These are phyloP conservation scores for Plasmodium coatneyi DNA, from an alignment of 169 alveolate genomes.

Conservation along the genomic window DNA sequence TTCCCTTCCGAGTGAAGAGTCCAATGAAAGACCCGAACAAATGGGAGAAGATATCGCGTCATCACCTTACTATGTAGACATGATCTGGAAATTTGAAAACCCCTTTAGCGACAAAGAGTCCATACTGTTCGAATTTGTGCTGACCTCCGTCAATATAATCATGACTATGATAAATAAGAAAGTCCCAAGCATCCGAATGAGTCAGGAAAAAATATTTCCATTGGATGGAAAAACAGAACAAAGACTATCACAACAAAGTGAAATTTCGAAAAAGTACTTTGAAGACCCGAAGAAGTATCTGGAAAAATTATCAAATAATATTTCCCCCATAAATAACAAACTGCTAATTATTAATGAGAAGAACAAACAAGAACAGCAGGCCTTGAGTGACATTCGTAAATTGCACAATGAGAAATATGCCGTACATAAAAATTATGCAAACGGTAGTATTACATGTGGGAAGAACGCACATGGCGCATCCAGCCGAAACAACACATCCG, in stretches of 20 bases:
- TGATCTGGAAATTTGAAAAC: constrained; percentile 64
- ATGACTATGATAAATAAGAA: constrained; percentile 40
- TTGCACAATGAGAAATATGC: constrained; percentile 55
- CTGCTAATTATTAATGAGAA: constrained; percentile 32
- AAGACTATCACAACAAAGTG: background rate
- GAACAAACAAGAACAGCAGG: constrained; percentile 44
- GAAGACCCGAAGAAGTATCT: constrained; percentile 26
- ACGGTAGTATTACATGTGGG: background rate
- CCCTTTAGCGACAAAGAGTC: constrained; percentile 31
- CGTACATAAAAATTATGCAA: constrained; percentile 27
- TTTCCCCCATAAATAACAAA: constrained; percentile 21
- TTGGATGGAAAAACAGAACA: constrained; percentile 6
- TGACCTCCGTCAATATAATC: constrained; percentile 55
- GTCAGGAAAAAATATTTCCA: background rate
- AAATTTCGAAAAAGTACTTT: background rate
- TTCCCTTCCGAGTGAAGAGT: background rate
- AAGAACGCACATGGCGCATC: background rate
- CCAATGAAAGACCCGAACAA: background rate
- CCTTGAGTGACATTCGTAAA: constrained; percentile 55
- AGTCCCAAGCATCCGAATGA: background rate
- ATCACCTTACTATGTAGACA: background rate
- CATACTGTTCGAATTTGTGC: constrained; percentile 58
- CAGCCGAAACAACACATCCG: background rate
- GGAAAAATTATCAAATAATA: constrained; percentile 30
- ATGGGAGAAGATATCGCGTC: background rate